A percentile compares a stretch with the other conserved stretches of the same genome.
Evolutionary conservation across 2,329 filamentous ascomycete genomes (phyloP).

Genomic region (Neonectria ditissima): DNA sequence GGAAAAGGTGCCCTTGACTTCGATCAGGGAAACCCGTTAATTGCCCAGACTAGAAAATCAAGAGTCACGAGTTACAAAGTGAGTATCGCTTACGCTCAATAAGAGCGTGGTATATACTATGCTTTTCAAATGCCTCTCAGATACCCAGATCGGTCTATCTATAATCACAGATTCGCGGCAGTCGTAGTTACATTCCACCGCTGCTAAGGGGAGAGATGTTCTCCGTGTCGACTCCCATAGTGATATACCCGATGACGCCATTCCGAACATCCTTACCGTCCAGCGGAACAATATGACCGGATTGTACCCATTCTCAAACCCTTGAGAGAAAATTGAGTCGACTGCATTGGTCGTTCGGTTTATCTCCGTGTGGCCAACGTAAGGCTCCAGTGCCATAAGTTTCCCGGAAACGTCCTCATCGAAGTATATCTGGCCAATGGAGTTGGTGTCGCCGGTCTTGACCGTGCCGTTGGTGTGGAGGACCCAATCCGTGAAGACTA

Average conservation of each 20-base stretch:
- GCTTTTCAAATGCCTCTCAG: too few species aligned
- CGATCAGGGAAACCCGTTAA: too few species aligned
- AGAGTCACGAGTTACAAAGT: too few species aligned
- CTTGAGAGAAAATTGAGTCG: constrained; percentile 5
- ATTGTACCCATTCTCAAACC: neutral
- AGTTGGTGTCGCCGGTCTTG: constrained; percentile 17
- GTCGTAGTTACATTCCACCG: too few species aligned
- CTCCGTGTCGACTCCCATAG: constrained; percentile 9
- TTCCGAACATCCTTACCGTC: constrained; percentile 12
- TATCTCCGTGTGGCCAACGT: constrained; percentile 21
- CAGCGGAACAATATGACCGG: constrained; percentile 8
- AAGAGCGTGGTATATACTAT: too few species aligned
- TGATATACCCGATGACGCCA: constrained; percentile 22
- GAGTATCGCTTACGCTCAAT: too few species aligned
- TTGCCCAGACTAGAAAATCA: too few species aligned
- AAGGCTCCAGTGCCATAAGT: constrained; percentile 16
- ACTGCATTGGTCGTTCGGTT: constrained; percentile 14
- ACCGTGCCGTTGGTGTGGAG: constrained; percentile 17
- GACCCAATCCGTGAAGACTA: constrained; percentile 20
- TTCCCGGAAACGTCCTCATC: constrained; percentile 3
- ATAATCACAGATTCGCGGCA: too few species aligned
- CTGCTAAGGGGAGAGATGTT: too few species aligned
- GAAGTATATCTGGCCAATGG: constrained; percentile 21
- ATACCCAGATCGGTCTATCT: too few species aligned
- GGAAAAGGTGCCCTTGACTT: too few species aligned